Evolutionary conservation across 495 filamentous ascomycete species (phyloP).

Genomic region (Xylaria cubensis): DNA sequence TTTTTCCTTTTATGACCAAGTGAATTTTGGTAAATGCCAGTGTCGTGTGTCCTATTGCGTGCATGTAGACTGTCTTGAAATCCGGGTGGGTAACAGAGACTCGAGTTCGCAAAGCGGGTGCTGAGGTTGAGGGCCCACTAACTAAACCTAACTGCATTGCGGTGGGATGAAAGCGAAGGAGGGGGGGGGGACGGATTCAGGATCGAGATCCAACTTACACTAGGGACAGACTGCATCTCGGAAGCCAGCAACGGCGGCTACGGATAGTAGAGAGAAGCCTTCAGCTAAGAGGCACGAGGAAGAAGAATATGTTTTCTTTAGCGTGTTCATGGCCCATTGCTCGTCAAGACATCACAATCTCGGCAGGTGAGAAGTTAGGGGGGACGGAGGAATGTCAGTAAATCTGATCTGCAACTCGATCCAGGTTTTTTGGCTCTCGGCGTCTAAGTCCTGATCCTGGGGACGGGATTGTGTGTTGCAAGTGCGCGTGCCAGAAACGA

Average conservation of each 20-base stretch:
- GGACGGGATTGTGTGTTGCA: slow-evolving; percentile 25
- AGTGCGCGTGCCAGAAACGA: slow-evolving; percentile 22
- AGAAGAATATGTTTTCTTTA: slow-evolving; percentile 45
- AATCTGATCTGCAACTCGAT: slow-evolving; percentile 30
- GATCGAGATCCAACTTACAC: slow-evolving; percentile 57
- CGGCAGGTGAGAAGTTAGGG: slow-evolving; percentile 24
- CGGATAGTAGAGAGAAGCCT: slow-evolving; percentile 50
- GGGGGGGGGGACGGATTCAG: slow-evolving; percentile 1
- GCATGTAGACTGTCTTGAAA: slow-evolving; percentile 6
- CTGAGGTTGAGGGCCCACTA: slow-evolving; percentile 24
- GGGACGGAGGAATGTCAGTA: slow-evolving; percentile 36
- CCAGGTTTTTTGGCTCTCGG: slow-evolving; percentile 31
- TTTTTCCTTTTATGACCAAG: background rate
- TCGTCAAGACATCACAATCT: slow-evolving; percentile 42
- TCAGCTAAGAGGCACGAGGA: slow-evolving; percentile 41
- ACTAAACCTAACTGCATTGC: slow-evolving; percentile 20
- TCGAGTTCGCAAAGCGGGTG: slow-evolving; percentile 14
- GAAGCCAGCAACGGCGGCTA: slow-evolving; percentile 40
- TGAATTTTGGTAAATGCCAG: slow-evolving; percentile 10
- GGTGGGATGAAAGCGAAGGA: slow-evolving; percentile 15
- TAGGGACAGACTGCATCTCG: slow-evolving; percentile 69
- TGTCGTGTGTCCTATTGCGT: slow-evolving; percentile 21
- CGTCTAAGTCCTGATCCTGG: slow-evolving; percentile 24
- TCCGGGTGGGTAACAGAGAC: slow-evolving; percentile 18
- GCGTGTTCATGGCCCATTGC: slow-evolving; percentile 42